phyloP scores from a whole-genome alignment of 345 rosid species.

The Kernera saxatilis region DNA sequence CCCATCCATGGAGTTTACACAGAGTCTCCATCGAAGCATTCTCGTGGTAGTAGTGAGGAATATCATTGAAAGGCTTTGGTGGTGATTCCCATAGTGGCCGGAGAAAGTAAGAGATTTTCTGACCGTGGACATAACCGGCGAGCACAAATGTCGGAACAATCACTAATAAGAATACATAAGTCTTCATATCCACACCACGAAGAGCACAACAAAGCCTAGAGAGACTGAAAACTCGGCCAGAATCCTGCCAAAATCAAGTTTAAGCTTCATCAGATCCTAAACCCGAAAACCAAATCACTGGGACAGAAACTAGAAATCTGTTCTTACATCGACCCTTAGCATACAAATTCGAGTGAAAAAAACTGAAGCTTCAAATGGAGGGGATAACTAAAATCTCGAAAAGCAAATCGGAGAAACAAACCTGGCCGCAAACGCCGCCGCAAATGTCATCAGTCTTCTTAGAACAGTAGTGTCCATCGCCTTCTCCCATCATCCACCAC shows the following conservation, averaged over 20 bases:
- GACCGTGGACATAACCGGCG: slow-evolving; percentile 48
- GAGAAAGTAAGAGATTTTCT: slow-evolving; percentile 61
- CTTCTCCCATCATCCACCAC: slow-evolving; percentile 90
- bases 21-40: slow-evolving; percentile 61
- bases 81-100: slow-evolving; percentile 71
- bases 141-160: slow-evolving; percentile 48
- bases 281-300: too few relatives aligned
- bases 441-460: slow-evolving; percentile 75
- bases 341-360: too few relatives aligned
- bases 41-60: slow-evolving; percentile 65
- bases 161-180: slow-evolving; percentile 46
- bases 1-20: slow-evolving; percentile 78
- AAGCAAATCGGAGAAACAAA: not conserved
- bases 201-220: slow-evolving; percentile 71
- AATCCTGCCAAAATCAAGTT: too few relatives aligned
- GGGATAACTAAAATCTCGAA: too few relatives aligned
- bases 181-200: slow-evolving; percentile 68
- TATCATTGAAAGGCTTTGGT: slow-evolving; percentile 55
- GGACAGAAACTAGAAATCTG: too few relatives aligned
- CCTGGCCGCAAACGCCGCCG: slow-evolving; percentile 26
- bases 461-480: slow-evolving; percentile 70
- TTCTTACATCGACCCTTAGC: too few relatives aligned
- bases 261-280: too few relatives aligned
- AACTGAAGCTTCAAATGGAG: too few relatives aligned
- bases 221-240: slow-evolving; percentile 50